Evolutionary conservation across 495 filamentous ascomycete species (phyloP), one percentile per base, ranked within the genome.

Genomic region (Rusavskia elegans): DNA sequence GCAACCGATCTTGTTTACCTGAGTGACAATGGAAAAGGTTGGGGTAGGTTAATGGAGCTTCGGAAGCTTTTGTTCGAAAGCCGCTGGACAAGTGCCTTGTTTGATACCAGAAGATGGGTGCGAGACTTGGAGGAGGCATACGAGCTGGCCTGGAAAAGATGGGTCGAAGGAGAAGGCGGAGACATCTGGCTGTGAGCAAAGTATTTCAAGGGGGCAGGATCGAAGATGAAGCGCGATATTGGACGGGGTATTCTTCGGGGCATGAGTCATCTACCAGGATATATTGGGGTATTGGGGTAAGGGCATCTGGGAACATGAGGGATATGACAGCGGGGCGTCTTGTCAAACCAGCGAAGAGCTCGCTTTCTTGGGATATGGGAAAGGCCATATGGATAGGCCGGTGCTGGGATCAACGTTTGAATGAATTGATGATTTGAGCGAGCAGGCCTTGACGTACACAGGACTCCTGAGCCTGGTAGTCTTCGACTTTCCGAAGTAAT

Each of bases 81-180:
- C 55, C 81, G 89, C 53, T 89, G 85, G 80, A 79, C 69, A 27
- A 90, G 87, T 61, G 81, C 81, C 46, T 72, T 97, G 37, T 99
- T 97, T 65, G 84, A 99, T 66, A 99, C 92, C 21, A 73, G 70
- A 56, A 76, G 93, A 55, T 99, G 92, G 92, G 92, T 99, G 40
- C 70, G 73, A 38, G 89, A 97, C 71, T 63, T 99, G 53, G 92
- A 99, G 69, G 73, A 78, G 53, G 89, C 88, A 19, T 97, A 96
- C 62, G 80, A 83, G 53, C 77, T 81, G 61, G 89, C 88, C 10
- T 99, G 92, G 92, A 72, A 75, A 56, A 73, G 77, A 60, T 97
- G 89, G 89, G 93, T 87, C 32, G 74, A 70, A 32, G 88, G 85
- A 32, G 82, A 85, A 70, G 85, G 88, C 32, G 88, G 92, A 45